Percentiles rank a stretch among this genome's conserved stretches.
phyloP scores from a whole-genome alignment of 768 basidiomycete genomes.

The Russula earlei region DNA sequence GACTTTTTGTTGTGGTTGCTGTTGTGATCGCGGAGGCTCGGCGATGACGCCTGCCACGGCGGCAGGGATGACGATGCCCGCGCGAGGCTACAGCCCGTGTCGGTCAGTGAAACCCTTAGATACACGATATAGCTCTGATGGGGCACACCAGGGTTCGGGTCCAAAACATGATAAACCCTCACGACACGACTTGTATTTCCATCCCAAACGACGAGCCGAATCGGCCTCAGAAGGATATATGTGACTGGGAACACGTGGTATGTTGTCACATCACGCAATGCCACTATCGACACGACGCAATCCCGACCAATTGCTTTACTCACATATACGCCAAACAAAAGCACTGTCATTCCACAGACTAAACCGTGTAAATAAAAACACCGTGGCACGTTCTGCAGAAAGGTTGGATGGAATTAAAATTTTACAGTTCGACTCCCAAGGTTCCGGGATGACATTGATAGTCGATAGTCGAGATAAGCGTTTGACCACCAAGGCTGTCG shows the following conservation, averaged over 20 bases:
- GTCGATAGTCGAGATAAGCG: conserved; percentile 10
- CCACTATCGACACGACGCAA: too few species aligned
- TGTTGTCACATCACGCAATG: not conserved
- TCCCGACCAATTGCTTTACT: not conserved
- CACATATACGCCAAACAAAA: not conserved
- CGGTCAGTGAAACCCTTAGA: not conserved
- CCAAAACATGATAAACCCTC: conserved; percentile 2
- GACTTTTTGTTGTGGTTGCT: conserved; percentile 7
- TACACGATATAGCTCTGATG: not conserved
- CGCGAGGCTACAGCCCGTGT: conserved; percentile 1
- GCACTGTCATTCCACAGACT: not conserved
- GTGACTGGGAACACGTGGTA: conserved; percentile 4
- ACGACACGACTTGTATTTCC: not conserved
- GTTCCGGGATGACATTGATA: not conserved
- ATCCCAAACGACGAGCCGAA: too few species aligned
- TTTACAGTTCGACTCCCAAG: conserved; percentile 6
- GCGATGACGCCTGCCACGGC: not conserved
- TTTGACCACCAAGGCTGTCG: not conserved
- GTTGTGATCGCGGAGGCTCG: not conserved
- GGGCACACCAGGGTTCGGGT: conserved; percentile 11
- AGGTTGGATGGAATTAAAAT: not conserved
- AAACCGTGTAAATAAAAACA: not conserved
- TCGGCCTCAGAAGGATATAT: not conserved
- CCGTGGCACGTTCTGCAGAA: not conserved
- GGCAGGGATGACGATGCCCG: not conserved